Evolutionary conservation across 2,329 filamentous ascomycete species (phyloP), one percentile per base, ranked within the genome.

Genomic region (Cordyceps fumosorosea): DNA sequence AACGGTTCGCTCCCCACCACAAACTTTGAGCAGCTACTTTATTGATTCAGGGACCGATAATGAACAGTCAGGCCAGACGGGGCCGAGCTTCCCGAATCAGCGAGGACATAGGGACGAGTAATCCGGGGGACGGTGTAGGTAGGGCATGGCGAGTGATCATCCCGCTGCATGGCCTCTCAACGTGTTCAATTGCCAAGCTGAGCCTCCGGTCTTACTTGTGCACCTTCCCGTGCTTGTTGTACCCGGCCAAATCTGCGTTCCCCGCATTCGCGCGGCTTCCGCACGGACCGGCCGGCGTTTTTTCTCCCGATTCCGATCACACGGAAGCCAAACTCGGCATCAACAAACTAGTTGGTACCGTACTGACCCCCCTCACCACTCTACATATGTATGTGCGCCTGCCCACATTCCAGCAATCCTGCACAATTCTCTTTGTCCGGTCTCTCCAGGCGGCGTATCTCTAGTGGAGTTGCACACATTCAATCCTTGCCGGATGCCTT

Each of bases 241-340:
- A 40, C 32, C 45, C 22, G 44, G 20, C 44, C 44, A 42, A 50
- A 20, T 40, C 16, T 26, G 14, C 45, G 8, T n/a, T 51, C 56
- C 45, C 56, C 56, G 56, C 56, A 40, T 51, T 40, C 29, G 12
- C 24, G 40, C 40, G 5, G 45, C 29, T 22, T 29, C 42, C 26
- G 45, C 22, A 12, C 16, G 20, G 45, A 37, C 57, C 48, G 50
- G 57, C 26, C 57, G 57, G 57, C 26, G 26, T 18, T 60, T 47
- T 53, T 5, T 18, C 32, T 47, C 57, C 57, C 57, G 57, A 26
- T 60, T 60, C 57, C 57, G 57, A 60, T 60, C 57, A 60, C 57
- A 60, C 57, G 57, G 50, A 53, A 59, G 47, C 47, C 34, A 44
- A 24, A 12, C 47, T 59, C 56, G 47, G 44, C 44, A 20, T 24